Conservation (phyloP, 1,284 basidiomycete genomes). For the Boletus hoseneyae region DNA sequence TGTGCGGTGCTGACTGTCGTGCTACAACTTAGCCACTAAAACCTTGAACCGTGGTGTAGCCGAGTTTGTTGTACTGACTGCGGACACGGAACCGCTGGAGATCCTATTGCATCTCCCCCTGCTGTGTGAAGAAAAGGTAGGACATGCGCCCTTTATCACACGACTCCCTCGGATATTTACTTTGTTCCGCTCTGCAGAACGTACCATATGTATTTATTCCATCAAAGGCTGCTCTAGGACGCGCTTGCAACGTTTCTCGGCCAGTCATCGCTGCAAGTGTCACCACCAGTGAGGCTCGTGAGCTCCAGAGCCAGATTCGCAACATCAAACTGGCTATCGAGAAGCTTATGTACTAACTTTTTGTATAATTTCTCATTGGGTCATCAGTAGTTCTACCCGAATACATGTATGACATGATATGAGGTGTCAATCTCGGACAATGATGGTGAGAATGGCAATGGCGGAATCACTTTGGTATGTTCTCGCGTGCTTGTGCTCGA, state of each 20-base stretch:
- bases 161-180: neutral
- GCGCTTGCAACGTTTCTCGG: conserved; percentile 94
- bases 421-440: conserved; percentile 1
- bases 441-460: neutral
- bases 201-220: conserved; percentile 96
- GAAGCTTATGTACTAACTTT: conserved; percentile 44
- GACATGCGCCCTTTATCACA: conserved; percentile 10
- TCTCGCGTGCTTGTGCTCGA: conserved; percentile 80
- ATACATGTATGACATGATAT: conserved; percentile 13
- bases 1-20: conserved; percentile 7
- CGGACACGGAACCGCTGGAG: conserved; percentile 96
- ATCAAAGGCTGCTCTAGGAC: conserved; percentile 91
- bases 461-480: conserved; percentile 66
- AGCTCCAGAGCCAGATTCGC: conserved; percentile 88
- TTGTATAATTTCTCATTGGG: conserved; percentile 1
- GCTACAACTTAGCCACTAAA: conserved; percentile 70
- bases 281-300: conserved; percentile 93
- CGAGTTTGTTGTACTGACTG: conserved; percentile 98
- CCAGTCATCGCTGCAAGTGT: conserved; percentile 96
- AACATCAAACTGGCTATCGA: conserved; percentile 89
- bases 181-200: conserved; percentile 53
- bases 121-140: conserved; percentile 96
- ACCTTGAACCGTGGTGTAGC: conserved; percentile 98
- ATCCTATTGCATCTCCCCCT: conserved; percentile 97
- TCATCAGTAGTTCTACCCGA: conserved; percentile 13